Conservation (phyloP, 108 stramenopile genomes). For the Cylindrotheca fusiformis region DNA sequence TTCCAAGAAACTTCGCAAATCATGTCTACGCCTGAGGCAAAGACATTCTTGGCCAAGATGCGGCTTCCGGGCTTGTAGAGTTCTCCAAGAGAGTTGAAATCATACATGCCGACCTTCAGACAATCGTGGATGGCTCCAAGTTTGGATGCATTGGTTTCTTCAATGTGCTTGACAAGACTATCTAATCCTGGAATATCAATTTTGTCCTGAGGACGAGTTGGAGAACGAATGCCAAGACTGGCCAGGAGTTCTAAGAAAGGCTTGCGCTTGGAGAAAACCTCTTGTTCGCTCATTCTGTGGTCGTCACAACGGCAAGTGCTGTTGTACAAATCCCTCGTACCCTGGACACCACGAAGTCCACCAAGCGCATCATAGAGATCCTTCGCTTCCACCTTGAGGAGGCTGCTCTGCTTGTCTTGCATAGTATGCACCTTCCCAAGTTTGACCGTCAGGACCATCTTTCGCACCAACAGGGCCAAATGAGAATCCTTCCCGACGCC, state of each 20-base stretch:
- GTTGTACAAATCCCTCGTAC: slow-evolving; percentile 55
- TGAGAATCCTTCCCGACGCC: not conserved
- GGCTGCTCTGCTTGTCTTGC: not conserved
- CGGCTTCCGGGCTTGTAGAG: slow-evolving; percentile 45
- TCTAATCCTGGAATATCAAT: slow-evolving; percentile 58
- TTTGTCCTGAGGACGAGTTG: slow-evolving; percentile 1
- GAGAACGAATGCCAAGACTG: slow-evolving; percentile 38
- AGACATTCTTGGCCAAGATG: slow-evolving; percentile 56
- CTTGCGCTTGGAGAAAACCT: slow-evolving; percentile 48
- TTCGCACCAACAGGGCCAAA: slow-evolving; percentile 41
- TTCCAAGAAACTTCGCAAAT: slow-evolving; percentile 59
- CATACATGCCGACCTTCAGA: slow-evolving; percentile 41
- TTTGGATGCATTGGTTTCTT: slow-evolving; percentile 24
- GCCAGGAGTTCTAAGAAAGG: slow-evolving; percentile 43
- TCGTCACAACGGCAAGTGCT: slow-evolving; percentile 15
- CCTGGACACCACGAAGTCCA: slow-evolving; percentile 51
- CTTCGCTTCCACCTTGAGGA: slow-evolving; percentile 32
- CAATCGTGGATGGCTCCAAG: slow-evolving; percentile 27
- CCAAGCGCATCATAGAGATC: slow-evolving; percentile 62
- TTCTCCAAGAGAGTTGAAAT: slow-evolving; percentile 54
- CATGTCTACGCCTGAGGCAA: slow-evolving; percentile 52
- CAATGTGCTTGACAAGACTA: slow-evolving; percentile 43
- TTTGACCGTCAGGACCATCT: slow-evolving; percentile 54
- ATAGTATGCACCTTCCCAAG: slow-evolving; percentile 11
- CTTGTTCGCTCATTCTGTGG: slow-evolving; percentile 4